A percentile compares a stretch with the other conserved stretches of the same genome.
These are phyloP conservation scores for Trifolium fragiferum DNA, from an alignment of 306 rosid species.

Conservation along the genomic window DNA sequence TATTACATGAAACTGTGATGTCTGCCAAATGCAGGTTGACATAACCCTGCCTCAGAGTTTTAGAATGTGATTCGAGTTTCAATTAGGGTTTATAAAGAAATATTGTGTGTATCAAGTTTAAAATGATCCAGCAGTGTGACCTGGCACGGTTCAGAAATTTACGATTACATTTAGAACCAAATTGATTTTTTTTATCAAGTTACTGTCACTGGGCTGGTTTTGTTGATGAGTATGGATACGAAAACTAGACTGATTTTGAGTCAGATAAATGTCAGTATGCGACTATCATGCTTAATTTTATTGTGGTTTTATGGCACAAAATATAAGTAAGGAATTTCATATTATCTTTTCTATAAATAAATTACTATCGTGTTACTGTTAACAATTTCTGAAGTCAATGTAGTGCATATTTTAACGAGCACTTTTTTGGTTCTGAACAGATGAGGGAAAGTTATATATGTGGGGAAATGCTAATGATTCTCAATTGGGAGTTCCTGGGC, in stretches of 20 bases:
- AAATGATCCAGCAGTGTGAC: not conserved
- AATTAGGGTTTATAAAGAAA: not conserved
- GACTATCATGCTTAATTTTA: not conserved
- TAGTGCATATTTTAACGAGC: conserved; percentile 9
- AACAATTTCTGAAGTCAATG: conserved; percentile 1
- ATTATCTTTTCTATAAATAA: not conserved
- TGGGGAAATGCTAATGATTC: conserved; percentile 88
- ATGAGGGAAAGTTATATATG: conserved; percentile 77
- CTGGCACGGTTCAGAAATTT: not conserved
- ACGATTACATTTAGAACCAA: not conserved
- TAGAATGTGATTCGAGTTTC: not conserved
- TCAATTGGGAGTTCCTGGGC: conserved; percentile 93
- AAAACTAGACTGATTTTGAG: conserved; percentile 7
- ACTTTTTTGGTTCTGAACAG: conserved; percentile 54
- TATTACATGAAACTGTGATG: not conserved
- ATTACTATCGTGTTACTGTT: not conserved
- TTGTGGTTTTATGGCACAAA: not conserved
- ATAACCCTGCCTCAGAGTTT: not conserved
- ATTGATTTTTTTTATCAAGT: conserved; percentile 3
- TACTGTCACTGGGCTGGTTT: conserved; percentile 10
- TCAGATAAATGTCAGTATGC: conserved; percentile 24
- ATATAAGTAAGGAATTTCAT: conserved; percentile 12
- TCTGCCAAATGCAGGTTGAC: not conserved
- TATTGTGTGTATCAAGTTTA: not conserved
- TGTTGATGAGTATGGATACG: not conserved